Percentiles rank a stretch among this genome's conserved stretches.
Conservation (phyloP, 2,329 filamentous ascomycete species). For the Fusarium nematophilum region DNA sequence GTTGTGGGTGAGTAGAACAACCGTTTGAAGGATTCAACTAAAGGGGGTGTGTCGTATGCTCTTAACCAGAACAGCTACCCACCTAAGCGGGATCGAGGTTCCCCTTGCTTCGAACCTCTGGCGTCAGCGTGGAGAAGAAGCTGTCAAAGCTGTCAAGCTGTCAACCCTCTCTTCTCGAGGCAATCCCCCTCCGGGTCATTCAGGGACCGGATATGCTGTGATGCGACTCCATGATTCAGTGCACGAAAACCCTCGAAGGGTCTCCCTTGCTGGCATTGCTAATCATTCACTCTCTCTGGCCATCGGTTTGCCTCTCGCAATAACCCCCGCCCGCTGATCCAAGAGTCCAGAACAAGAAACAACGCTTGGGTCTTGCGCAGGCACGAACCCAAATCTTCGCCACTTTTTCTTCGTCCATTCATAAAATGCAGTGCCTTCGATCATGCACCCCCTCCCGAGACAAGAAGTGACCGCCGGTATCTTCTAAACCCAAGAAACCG, state of each 20-base stretch:
- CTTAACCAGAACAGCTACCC: constrained; percentile 24
- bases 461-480: too few species aligned
- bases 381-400: constrained; percentile 19
- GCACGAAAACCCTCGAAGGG: not conserved
- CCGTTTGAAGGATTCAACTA: constrained; percentile 37
- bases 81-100: constrained; percentile 31
- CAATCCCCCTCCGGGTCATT: constrained; percentile 11
- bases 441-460: constrained; percentile 25
- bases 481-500: too few species aligned
- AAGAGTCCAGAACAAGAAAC: too few species aligned
- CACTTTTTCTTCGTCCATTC: constrained; percentile 28
- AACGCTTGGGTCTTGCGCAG: constrained; percentile 30
- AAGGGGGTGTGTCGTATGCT: constrained; percentile 24
- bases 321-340: not conserved
- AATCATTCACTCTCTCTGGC: too few species aligned
- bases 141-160: constrained; percentile 18
- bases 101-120: constrained; percentile 29
- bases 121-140: constrained; percentile 30
- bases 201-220: constrained; percentile 11
- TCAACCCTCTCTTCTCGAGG: not conserved
- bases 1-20: not conserved
- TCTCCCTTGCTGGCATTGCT: not conserved
- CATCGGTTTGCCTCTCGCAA: constrained; percentile 5
- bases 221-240: constrained; percentile 21
- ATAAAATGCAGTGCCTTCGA: constrained; percentile 17